phyloP scores from a whole-genome alignment of 768 basidiomycete genomes.

The Neoboletus subvelutipes region DNA sequence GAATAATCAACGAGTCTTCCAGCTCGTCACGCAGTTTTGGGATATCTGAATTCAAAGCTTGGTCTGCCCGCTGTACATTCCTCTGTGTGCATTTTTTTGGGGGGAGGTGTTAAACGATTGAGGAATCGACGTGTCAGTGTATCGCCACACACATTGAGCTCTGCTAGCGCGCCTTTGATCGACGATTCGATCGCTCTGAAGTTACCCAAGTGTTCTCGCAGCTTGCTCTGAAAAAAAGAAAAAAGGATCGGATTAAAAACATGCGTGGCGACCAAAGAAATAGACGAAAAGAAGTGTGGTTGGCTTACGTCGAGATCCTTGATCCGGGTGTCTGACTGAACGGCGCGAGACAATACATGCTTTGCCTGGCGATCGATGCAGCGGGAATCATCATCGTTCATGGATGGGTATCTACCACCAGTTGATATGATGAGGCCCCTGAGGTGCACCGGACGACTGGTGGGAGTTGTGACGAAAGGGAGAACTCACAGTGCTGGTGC shows the following conservation, averaged over 20 bases:
- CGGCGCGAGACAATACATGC: slow-evolving; percentile 45
- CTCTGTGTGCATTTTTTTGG: slow-evolving; percentile 38
- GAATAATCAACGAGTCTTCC: slow-evolving; percentile 55
- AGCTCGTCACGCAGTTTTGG: slow-evolving; percentile 63
- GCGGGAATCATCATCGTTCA: slow-evolving; percentile 3
- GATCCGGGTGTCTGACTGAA: slow-evolving; percentile 55
- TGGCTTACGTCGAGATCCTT: slow-evolving; percentile 56
- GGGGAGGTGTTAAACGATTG: not conserved
- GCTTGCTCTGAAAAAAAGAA: slow-evolving; percentile 46
- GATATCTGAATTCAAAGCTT: slow-evolving; percentile 56
- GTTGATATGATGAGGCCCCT: slow-evolving; percentile 12
- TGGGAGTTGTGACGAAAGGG: not conserved
- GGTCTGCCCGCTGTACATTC: slow-evolving; percentile 57
- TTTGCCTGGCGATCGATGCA: slow-evolving; percentile 45
- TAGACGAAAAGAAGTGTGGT: too few species aligned
- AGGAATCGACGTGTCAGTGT: not conserved
- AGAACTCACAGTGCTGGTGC: slow-evolving; percentile 13
- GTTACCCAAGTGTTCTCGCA: slow-evolving; percentile 71
- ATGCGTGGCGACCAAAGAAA: not conserved
- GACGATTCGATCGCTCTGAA: slow-evolving; percentile 71
- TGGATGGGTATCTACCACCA: slow-evolving; percentile 8
- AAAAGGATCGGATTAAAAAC: not conserved
- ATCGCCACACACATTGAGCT: slow-evolving; percentile 50
- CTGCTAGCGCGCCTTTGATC: slow-evolving; percentile 61
- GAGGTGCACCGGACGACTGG: not conserved